These are phyloP conservation scores for Pythium pyrilobum DNA, from an alignment of 352 stramenopile genomes.

Conservation along the genomic window DNA sequence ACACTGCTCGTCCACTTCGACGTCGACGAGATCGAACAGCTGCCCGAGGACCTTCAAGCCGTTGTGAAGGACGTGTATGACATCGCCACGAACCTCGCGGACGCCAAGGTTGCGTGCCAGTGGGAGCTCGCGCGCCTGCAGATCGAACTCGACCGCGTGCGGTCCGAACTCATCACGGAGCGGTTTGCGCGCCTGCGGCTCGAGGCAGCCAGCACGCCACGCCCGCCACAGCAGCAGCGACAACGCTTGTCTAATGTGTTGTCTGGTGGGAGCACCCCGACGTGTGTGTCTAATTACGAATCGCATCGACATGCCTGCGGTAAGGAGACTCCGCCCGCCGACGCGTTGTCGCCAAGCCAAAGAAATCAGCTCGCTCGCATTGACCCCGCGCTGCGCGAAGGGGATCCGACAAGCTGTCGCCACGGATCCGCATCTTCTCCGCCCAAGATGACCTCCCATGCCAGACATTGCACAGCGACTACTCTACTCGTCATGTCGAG, in stretches of 20 bases:
- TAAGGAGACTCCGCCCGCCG: no score
- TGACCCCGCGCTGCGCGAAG: no score
- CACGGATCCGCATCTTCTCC: no score
- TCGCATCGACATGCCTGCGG: no score
- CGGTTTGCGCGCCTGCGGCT: neutral
- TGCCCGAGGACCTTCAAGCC: neutral
- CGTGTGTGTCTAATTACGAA: no score
- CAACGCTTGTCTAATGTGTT: neutral
- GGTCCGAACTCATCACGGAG: neutral
- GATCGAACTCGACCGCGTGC: neutral
- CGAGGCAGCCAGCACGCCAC: neutral
- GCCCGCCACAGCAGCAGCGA: no score
- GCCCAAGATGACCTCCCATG: no score
- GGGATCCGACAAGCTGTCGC: no score
- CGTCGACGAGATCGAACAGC: slow-evolving; percentile 4
- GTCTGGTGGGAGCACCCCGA: neutral
- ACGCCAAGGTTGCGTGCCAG: slow-evolving; percentile 9
- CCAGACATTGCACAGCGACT: no score
- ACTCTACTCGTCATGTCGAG: no score
- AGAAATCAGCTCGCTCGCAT: no score
- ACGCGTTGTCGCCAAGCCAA: no score
- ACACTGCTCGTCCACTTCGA: slow-evolving; percentile 11
- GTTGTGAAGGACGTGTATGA: slow-evolving; percentile 14
- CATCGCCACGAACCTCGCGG: slow-evolving; percentile 4
- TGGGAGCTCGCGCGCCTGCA: neutral